Evolutionary conservation across 441 rosid species (phyloP).

Genomic region (Raphanus hybrid): DNA sequence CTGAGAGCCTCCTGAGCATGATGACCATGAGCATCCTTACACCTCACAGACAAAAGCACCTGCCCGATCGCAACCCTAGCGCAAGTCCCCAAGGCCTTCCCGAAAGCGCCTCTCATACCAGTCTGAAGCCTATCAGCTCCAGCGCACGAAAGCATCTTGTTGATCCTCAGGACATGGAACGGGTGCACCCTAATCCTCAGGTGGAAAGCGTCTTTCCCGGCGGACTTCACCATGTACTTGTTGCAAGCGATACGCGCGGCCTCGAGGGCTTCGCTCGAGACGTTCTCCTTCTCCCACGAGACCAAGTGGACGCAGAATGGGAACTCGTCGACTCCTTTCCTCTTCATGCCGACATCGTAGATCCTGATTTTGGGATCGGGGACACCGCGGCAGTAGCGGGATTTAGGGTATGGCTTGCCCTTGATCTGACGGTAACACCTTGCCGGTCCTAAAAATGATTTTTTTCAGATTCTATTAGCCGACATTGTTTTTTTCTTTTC

Average conservation of each 20-base stretch:
- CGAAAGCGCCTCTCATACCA: slow-evolving; percentile 78
- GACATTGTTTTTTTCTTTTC: neutral
- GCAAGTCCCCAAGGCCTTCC: slow-evolving; percentile 64
- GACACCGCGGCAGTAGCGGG: slow-evolving; percentile 86
- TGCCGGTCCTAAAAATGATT: slow-evolving; percentile 67
- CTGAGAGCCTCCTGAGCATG: slow-evolving; percentile 97
- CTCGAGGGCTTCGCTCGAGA: slow-evolving; percentile 89
- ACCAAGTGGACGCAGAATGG: slow-evolving; percentile 92
- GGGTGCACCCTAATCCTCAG: slow-evolving; percentile 90
- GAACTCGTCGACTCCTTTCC: slow-evolving; percentile 88
- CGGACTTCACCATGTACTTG: slow-evolving; percentile 86
- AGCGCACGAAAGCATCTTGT: slow-evolving; percentile 98
- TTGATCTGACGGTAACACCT: slow-evolving; percentile 93
- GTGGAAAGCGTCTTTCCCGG: slow-evolving; percentile 93
- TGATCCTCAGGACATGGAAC: slow-evolving; percentile 88
- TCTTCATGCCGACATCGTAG: slow-evolving; percentile 94
- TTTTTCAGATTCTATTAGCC: neutral
- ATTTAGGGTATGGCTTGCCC: slow-evolving; percentile 88
- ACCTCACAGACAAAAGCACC: slow-evolving; percentile 87
- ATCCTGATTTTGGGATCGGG: slow-evolving; percentile 91
- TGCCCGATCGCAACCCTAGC: slow-evolving; percentile 76
- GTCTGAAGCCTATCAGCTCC: slow-evolving; percentile 97
- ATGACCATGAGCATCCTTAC: slow-evolving; percentile 72
- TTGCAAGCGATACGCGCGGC: slow-evolving; percentile 96
- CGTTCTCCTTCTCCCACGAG: slow-evolving; percentile 92